Conservation (phyloP, 2,329 filamentous ascomycete species). For the Penicillium paneum region DNA sequence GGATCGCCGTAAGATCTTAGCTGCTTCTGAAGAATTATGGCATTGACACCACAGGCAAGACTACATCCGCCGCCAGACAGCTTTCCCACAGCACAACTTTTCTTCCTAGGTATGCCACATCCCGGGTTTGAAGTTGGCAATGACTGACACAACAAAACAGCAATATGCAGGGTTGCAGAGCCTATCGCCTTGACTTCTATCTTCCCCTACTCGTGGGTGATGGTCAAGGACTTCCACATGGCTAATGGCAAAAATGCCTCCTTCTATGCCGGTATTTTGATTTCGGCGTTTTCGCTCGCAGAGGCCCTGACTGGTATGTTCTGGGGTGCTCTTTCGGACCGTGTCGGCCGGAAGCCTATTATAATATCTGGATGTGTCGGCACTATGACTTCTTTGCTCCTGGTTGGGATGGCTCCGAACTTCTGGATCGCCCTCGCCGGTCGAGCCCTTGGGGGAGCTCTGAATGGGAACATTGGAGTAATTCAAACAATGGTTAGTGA, state of each 20-base stretch:
- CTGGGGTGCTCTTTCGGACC: constrained; percentile 81
- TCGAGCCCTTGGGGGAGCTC: constrained; percentile 70
- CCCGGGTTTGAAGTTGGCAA: neutral
- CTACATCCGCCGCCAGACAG: constrained; percentile 59
- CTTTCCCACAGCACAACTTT: constrained; percentile 79
- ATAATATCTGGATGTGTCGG: constrained; percentile 76
- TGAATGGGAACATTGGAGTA: constrained; percentile 90
- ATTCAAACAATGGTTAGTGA: constrained; percentile 93
- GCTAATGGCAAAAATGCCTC: constrained; percentile 72
- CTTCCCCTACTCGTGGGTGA: constrained; percentile 85
- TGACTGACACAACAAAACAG: constrained; percentile 44
- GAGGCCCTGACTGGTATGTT: constrained; percentile 83
- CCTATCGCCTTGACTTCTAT: constrained; percentile 91
- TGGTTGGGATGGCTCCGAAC: constrained; percentile 78
- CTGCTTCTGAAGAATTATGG: constrained; percentile 51
- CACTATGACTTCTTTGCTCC: constrained; percentile 76
- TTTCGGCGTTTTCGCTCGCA: constrained; percentile 78
- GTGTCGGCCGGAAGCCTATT: constrained; percentile 79
- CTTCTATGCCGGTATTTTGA: constrained; percentile 83
- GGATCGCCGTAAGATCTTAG: constrained; percentile 52
- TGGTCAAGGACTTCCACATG: constrained; percentile 72
- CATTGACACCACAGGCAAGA: constrained; percentile 58
- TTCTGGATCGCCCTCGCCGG: constrained; percentile 80
- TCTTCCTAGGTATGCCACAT: constrained; percentile 68
- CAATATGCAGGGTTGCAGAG: constrained; percentile 87